These are phyloP conservation scores for Fomitiporia mediterranea DNA, from an alignment of 1,284 basidiomycete genomes.

Conservation along the genomic window DNA sequence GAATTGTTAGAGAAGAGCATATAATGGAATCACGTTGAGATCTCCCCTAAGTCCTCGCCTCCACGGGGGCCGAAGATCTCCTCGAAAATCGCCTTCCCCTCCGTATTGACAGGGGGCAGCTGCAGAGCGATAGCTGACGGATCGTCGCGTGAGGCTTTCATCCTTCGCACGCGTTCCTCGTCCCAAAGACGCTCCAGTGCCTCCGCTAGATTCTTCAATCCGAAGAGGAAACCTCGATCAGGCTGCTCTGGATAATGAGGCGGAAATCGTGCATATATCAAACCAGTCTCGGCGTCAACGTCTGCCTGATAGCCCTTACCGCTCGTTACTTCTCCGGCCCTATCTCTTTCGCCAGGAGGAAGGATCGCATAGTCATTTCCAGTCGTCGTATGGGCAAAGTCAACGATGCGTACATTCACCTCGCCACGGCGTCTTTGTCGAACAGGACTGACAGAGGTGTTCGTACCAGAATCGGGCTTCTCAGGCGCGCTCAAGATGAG, in stretches of 20 bases:
- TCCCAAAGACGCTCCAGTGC: slow-evolving; percentile 81
- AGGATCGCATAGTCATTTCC: slow-evolving; percentile 84
- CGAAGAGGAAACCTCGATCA: slow-evolving; percentile 92
- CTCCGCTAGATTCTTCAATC: slow-evolving; percentile 76
- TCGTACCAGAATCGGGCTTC: slow-evolving; percentile 35
- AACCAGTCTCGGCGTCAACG: slow-evolving; percentile 72
- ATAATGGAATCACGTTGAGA: slow-evolving; percentile 11
- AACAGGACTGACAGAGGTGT: slow-evolving; percentile 29
- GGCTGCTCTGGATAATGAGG: slow-evolving; percentile 86
- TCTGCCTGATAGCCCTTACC: slow-evolving; percentile 79
- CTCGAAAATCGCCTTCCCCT: slow-evolving; percentile 73
- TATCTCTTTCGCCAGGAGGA: slow-evolving; percentile 34
- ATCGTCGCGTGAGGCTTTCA: slow-evolving; percentile 60
- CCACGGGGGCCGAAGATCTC: slow-evolving; percentile 57
- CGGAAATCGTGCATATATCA: slow-evolving; percentile 85
- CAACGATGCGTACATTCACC: slow-evolving; percentile 93
- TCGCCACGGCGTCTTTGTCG: slow-evolving; percentile 67
- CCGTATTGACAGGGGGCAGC: slow-evolving; percentile 56
- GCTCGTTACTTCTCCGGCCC: slow-evolving; percentile 40
- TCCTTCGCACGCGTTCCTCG: slow-evolving; percentile 66
- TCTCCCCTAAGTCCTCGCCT: slow-evolving; percentile 36
- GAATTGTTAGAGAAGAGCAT: neutral
- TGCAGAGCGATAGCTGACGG: slow-evolving; percentile 40
- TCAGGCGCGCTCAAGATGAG: slow-evolving; percentile 59
- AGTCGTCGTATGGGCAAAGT: slow-evolving; percentile 98